These are phyloP conservation scores for Paspalum vaginatum DNA, from an alignment of 176 grass and related monocot genomes.

Conservation along the genomic window DNA sequence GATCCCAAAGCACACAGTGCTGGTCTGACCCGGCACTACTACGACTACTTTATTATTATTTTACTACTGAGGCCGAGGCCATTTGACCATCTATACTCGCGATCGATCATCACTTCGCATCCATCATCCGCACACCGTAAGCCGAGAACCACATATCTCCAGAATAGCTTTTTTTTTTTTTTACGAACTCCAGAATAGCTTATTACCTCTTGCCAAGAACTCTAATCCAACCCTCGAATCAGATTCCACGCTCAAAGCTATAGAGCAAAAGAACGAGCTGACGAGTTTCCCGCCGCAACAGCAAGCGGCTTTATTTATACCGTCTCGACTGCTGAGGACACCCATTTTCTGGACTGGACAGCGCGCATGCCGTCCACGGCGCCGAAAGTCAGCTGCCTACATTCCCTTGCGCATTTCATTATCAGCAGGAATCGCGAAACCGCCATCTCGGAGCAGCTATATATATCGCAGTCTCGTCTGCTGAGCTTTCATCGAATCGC, in stretches of 20 bases:
- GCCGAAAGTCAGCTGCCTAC: background rate
- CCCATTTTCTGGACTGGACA: constrained; percentile 34
- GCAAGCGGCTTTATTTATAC: background rate
- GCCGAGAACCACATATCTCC: too few relatives aligned
- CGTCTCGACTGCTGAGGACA: background rate
- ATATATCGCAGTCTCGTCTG: background rate
- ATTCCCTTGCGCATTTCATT: constrained; percentile 34
- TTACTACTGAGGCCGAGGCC: too few relatives aligned
- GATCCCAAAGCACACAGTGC: too few relatives aligned
- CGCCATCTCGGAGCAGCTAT: background rate
- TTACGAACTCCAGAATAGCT: too few relatives aligned
- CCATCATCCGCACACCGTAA: too few relatives aligned
- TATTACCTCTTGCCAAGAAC: too few relatives aligned
- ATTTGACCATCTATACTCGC: too few relatives aligned
- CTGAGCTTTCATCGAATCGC: background rate
- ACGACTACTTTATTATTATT: too few relatives aligned
- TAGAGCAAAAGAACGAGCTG: background rate
- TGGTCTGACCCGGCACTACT: too few relatives aligned
- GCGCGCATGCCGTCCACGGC: constrained; percentile 9
- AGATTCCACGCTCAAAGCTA: constrained; percentile 33
- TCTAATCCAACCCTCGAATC: constrained; percentile 36
- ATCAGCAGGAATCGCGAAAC: background rate
- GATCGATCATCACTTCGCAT: too few relatives aligned
- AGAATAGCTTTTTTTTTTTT: too few relatives aligned
- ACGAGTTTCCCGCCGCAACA: background rate